These are phyloP conservation scores for Cladophialophora psammophila DNA, from an alignment of 2,329 filamentous ascomycete species.

Conservation along the genomic window DNA sequence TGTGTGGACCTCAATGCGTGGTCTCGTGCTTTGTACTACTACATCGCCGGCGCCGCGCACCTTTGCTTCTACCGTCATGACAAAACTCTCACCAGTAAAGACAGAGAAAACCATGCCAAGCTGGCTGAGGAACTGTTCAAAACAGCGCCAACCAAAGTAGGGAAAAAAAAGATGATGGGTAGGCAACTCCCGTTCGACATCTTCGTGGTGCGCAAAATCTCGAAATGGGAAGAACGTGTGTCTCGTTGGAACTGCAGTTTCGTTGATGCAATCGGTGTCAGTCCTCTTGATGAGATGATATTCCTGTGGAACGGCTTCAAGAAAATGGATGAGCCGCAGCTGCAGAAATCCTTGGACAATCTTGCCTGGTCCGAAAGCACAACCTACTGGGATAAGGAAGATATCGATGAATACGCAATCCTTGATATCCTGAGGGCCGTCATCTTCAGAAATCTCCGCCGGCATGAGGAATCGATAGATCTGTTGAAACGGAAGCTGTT, in stretches of 20 bases:
- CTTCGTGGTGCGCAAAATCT: conserved; percentile 81
- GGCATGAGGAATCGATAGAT: conserved; percentile 69
- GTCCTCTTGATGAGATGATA: conserved; percentile 87
- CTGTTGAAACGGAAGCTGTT: conserved; percentile 70
- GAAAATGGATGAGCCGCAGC: conserved; percentile 72
- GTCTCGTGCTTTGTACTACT: conserved; percentile 89
- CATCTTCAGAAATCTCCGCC: conserved; percentile 69
- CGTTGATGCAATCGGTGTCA: conserved; percentile 80
- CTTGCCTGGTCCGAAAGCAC: conserved; percentile 70
- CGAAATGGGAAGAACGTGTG: conserved; percentile 84
- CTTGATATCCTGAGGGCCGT: conserved; percentile 71
- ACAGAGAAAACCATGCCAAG: conserved; percentile 65
- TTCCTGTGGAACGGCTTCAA: conserved; percentile 93
- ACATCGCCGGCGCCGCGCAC: conserved; percentile 79
- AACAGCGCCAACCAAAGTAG: conserved; percentile 75
- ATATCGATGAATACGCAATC: conserved; percentile 68
- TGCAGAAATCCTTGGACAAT: conserved; percentile 68
- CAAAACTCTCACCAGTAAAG: conserved; percentile 42
- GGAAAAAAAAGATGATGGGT: conserved; percentile 89
- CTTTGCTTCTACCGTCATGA: conserved; percentile 79
- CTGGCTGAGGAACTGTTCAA: conserved; percentile 74
- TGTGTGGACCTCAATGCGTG: conserved; percentile 86
- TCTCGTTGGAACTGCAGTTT: conserved; percentile 72
- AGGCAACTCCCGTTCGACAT: conserved; percentile 88
- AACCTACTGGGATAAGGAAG: conserved; percentile 57